phyloP scores from a whole-genome alignment of 139 green algal genomes.

The Tetradesmus obliquus region DNA sequence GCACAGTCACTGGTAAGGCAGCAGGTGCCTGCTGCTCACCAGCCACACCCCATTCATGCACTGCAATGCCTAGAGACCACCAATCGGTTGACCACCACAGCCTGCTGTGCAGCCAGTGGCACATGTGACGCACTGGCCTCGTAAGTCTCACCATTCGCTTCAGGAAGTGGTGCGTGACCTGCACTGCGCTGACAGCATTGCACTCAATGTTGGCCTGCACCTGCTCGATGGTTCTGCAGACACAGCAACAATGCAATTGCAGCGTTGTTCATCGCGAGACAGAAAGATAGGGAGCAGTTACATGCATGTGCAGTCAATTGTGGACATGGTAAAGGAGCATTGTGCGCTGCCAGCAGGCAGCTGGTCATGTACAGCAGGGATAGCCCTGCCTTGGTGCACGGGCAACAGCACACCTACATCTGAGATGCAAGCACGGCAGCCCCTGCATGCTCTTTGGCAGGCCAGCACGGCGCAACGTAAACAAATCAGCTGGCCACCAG shows the following conservation, averaged over 20 bases:
- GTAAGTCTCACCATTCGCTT: constrained; percentile 72
- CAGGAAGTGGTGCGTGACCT: constrained; percentile 95
- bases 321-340: neutral
- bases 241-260: neutral
- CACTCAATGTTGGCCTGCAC: constrained; percentile 93
- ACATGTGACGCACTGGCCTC: neutral
- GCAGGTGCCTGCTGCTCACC: no score
- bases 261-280: neutral
- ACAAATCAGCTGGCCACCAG: no score
- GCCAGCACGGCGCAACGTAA: no score
- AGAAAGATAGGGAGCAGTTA: neutral
- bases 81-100: no score
- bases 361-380: neutral
- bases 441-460: neutral
- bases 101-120: no score
- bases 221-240: constrained; percentile 70
- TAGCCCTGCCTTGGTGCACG: neutral
- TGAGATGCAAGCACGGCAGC: neutral
- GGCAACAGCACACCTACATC: neutral
- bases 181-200: constrained; percentile 88
- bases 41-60: no score
- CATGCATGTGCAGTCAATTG: no score
- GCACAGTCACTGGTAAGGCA: no score
- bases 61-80: no score
- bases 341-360: neutral